Percentiles rank a stretch among this genome's conserved stretches.
These are phyloP conservation scores for Cicer chorassanicum DNA, from an alignment of 306 rosid genomes.

Conservation along the genomic window DNA sequence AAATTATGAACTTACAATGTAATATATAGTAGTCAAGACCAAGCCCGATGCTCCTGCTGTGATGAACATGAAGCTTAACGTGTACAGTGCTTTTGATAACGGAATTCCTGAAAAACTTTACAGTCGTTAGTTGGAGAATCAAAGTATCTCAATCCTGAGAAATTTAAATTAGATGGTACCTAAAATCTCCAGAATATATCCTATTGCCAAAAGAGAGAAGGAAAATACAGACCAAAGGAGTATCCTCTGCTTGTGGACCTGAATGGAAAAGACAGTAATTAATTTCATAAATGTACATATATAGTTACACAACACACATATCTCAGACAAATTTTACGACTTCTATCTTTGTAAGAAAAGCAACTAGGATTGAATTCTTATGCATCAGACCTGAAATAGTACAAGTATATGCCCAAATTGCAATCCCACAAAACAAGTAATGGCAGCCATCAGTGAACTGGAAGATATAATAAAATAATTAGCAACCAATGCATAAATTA, in stretches of 20 bases:
- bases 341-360: constrained; percentile 27
- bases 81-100: constrained; percentile 73
- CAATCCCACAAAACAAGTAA: constrained; percentile 76
- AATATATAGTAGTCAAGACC: constrained; percentile 62
- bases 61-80: constrained; percentile 76
- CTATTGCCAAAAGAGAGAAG: constrained; percentile 57
- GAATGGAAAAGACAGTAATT: constrained; percentile 42
- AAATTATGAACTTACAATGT: constrained; percentile 58
- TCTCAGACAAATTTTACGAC: constrained; percentile 24
- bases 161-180: constrained; percentile 53
- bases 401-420: constrained; percentile 73
- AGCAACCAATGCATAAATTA: constrained; percentile 37
- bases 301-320: constrained; percentile 10
- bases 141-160: constrained; percentile 11
- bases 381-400: constrained; percentile 60
- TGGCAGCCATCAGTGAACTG: constrained; percentile 82
- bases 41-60: constrained; percentile 82
- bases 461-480: constrained; percentile 46
- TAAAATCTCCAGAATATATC: constrained; percentile 61
- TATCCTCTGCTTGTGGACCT: constrained; percentile 68
- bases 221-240: constrained; percentile 61
- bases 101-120: constrained; percentile 66
- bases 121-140: constrained; percentile 43
- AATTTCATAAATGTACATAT: constrained; percentile 36
- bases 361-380: constrained; percentile 8